Percentiles rank a stretch among this genome's conserved stretches.
Evolutionary conservation across 805 yeast species (phyloP).

Genomic region (Candida vaughaniae): DNA sequence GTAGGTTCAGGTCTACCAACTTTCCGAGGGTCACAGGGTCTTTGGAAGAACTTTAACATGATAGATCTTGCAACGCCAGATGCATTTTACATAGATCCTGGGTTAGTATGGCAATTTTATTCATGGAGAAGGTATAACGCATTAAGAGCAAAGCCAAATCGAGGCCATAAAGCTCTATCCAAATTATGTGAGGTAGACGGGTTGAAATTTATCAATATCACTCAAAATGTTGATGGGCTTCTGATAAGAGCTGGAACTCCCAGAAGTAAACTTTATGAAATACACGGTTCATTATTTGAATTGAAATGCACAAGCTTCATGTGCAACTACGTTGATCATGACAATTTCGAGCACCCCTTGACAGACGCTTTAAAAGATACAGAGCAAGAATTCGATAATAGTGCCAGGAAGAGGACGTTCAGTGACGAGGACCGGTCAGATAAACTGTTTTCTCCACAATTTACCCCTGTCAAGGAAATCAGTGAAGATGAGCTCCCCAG

Average conservation of each 20-base stretch:
- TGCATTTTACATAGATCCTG: slow-evolving; percentile 81
- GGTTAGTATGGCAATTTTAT: slow-evolving; percentile 88
- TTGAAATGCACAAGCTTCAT: slow-evolving; percentile 72
- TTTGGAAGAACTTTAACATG: slow-evolving; percentile 76
- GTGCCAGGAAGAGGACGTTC: slow-evolving; percentile 11
- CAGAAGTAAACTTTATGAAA: slow-evolving; percentile 51
- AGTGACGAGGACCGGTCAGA: slow-evolving; percentile 10
- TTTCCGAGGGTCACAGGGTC: slow-evolving; percentile 67
- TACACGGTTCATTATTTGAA: slow-evolving; percentile 78
- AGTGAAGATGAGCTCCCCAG: slow-evolving; percentile 57
- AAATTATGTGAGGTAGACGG: slow-evolving; percentile 45
- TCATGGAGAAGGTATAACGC: slow-evolving; percentile 67
- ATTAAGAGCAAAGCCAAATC: slow-evolving; percentile 65
- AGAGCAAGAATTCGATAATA: slow-evolving; percentile 32
- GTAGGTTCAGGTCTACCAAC: slow-evolving; percentile 77
- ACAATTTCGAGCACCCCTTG: slow-evolving; percentile 57
- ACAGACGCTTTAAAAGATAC: slow-evolving; percentile 49
- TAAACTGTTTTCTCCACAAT: slow-evolving; percentile 36
- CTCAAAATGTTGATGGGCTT: slow-evolving; percentile 83
- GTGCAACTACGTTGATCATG: slow-evolving; percentile 61
- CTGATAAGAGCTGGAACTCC: slow-evolving; percentile 65
- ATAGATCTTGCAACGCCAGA: slow-evolving; percentile 90
- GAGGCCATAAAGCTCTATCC: slow-evolving; percentile 71
- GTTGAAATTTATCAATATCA: slow-evolving; percentile 58
- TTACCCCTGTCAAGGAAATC: slow-evolving; percentile 49